Evolutionary conservation across 495 filamentous ascomycete genomes (phyloP), one percentile per base, ranked within the genome.

Genomic region (Hypoxylon rickii): DNA sequence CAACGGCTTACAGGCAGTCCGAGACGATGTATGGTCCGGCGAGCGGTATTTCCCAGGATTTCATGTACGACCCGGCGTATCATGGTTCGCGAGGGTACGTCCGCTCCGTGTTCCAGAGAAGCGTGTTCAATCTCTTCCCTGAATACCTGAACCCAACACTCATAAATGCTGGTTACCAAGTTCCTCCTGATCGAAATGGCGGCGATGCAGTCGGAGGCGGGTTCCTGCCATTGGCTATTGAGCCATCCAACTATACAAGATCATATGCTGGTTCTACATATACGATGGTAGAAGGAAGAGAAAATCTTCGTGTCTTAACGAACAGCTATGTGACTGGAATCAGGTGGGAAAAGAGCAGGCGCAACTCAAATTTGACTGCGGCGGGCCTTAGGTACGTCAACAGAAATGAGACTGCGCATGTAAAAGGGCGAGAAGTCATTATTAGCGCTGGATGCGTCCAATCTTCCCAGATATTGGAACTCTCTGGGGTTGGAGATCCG

Each of bases 361-460:
- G 11, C 6, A 15, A 26, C 20, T 3, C 20, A 6, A 43, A 1
- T 3, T 19, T 21, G 8, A 26, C 40, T 24, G 40, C 40, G 16
- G 40, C 20, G 12, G 40, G 40, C 21, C 10, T 43, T 4, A 24
- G 19, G 11, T 43, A 43, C 13, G 29, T 43, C 40, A 21, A 43
- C 20, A 7, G 19, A 26, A 26, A 43, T 10, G 12, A 2, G 7
- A 24, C 20, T 11, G 4, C 13, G 1, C 20, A 15, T 19, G 40
- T 43, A 26, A 19, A 15, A n/a, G 40, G 40, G 2, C 40, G 40
- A 13, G 20, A 51, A 10, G 19, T 43, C 11, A 36, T 51, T 22
- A 17, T 51, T 3, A 51, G 48, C 16, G 39, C 48, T 10, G 48
- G 48, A 22, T 43, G 38, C n/a, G 26, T 51, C 16, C 48, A 43